phyloP scores from a whole-genome alignment of 1,139 yeast species.

The Debaryomyces sp. region DNA sequence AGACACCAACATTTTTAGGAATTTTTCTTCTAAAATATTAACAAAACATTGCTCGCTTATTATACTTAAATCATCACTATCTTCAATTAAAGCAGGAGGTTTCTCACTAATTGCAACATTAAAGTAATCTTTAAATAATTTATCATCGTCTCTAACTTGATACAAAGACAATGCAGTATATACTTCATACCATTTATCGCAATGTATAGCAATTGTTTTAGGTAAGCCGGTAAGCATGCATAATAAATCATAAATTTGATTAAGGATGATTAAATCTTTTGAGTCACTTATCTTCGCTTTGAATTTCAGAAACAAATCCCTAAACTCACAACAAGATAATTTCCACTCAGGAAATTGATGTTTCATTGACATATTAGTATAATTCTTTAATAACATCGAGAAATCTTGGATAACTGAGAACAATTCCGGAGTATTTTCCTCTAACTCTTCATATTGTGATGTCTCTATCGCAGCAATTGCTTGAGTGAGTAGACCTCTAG shows the following conservation, averaged over 20 bases:
- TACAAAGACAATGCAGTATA: constrained; percentile 62
- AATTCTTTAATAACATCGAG: constrained; percentile 37
- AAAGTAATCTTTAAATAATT: constrained; percentile 37
- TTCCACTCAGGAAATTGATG: constrained; percentile 55
- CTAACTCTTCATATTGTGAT: constrained; percentile 43
- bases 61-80: constrained; percentile 30
- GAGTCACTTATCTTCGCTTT: constrained; percentile 22
- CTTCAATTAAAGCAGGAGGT: constrained; percentile 28
- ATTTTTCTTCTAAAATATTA: constrained; percentile 60
- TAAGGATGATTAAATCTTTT: constrained; percentile 28
- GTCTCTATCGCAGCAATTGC: constrained; percentile 51
- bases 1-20: constrained; percentile 60
- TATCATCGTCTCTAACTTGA: constrained; percentile 52
- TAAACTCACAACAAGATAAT: constrained; percentile 50
- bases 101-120: constrained; percentile 34
- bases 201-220: constrained; percentile 48
- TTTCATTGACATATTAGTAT: constrained; percentile 44
- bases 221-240: constrained; percentile 57
- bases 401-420: constrained; percentile 53
- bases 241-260: constrained; percentile 47
- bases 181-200: constrained; percentile 73
- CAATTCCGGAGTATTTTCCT: constrained; percentile 28
- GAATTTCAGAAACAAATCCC: constrained; percentile 41
- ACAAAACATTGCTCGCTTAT: constrained; percentile 60
- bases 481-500: constrained; percentile 65